Base-by-base conservation (phyloP, 371 early-diverging fungal species). In the Mucor irregularis region DNA sequence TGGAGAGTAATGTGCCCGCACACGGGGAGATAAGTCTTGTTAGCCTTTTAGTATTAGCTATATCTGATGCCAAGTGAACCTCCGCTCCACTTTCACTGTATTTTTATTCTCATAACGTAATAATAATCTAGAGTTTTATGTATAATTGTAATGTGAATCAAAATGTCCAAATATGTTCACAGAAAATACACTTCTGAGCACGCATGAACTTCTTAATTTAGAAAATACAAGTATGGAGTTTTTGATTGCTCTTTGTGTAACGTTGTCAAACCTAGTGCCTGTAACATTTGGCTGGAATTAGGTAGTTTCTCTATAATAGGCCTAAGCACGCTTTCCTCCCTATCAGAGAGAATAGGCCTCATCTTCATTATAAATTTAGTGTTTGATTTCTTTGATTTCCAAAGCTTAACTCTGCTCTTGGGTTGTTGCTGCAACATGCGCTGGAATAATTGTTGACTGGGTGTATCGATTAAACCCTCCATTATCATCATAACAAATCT, bases 391-490 rank as follows among this genome's bases (percentile, higher is more conserved):
- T 31, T 44, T 17, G 57, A 58, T 43, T 49, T 57, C 53, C 53
- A 63, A 5, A n/a, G 17, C 13, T 24, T 22, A 37, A 52, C 24
- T 19, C 63, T 46, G 5, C 16, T 44, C 24, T 58, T 63, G 1
- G 63, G 52, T 9, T 63, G 63, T 9, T 52, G 47, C 13, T 40
- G 17, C 0, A 63, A 0, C 54, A 63, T 47, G 0, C 16, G 21
- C 5, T 53, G 29, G 35, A 62, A 62, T 1, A 50, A 34, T 22
- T 50, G 35, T 28, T 46, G 48, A 10, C 47, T 38, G 4, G 43
- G 30, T 22, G n/a, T 40, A 30, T 57, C 63, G 8, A 53, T 49
- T 4, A 66, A 35, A 13, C 66, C 66, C 30, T 66, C 66, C 8
- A 44, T 31, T 1, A 66, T 50, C 6, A 53, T 46, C 11, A 56